Evolutionary conservation across 2,329 filamentous ascomycete species (phyloP).

Genomic region (Stagonosporopsis chrysanthemi): DNA sequence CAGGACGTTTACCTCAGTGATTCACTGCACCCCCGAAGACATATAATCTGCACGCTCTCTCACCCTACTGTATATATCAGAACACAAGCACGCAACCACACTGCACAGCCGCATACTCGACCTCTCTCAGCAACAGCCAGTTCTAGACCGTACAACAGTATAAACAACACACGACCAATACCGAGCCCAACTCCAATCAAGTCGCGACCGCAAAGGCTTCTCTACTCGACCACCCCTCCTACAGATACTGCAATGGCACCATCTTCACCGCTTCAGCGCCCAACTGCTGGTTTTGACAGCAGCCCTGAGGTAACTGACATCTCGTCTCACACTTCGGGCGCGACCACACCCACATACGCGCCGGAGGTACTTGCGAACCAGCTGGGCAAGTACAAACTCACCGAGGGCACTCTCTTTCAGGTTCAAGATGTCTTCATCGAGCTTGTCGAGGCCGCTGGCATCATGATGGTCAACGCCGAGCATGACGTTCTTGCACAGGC

Average conservation of each 20-base stretch:
- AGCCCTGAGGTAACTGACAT: constrained; percentile 3
- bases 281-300: constrained; percentile 1
- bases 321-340: constrained; percentile 21
- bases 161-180: background rate
- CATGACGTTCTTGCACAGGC: constrained; percentile 31
- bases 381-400: constrained; percentile 31
- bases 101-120: background rate
- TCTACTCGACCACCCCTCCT: background rate
- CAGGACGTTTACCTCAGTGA: background rate
- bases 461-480: constrained; percentile 46
- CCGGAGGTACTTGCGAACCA: constrained; percentile 21
- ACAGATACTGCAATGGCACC: background rate
- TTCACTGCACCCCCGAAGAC: constrained; percentile 1
- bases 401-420: constrained; percentile 14
- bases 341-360: constrained; percentile 12
- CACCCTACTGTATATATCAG: background rate
- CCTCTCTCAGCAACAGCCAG: background rate
- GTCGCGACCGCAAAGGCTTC: background rate
- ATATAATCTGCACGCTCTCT: background rate
- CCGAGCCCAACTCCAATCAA: background rate
- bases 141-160: background rate
- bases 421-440: constrained; percentile 32
- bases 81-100: background rate
- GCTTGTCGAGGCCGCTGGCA: constrained; percentile 40
- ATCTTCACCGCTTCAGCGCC: background rate